Evolutionary conservation across 306 rosid species (phyloP).

Genomic region (Arachis stenosperma): DNA sequence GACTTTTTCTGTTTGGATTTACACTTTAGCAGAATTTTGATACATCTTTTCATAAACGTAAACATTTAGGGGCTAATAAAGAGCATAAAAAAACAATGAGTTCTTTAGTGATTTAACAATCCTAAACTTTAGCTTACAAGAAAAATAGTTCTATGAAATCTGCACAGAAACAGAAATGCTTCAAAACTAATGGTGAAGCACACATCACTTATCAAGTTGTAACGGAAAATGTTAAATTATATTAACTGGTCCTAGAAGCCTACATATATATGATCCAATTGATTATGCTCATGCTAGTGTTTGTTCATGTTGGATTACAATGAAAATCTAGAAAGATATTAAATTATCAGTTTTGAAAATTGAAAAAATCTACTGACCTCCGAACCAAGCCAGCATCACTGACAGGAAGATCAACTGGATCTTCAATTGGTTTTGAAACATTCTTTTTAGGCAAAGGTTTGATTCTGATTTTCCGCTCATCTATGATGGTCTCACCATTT

Average conservation of each 20-base stretch:
- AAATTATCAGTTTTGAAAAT: background rate
- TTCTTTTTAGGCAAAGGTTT: constrained; percentile 84
- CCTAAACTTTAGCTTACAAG: constrained; percentile 12
- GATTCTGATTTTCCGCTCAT: constrained; percentile 97
- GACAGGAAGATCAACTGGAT: constrained; percentile 69
- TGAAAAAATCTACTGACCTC: constrained; percentile 59
- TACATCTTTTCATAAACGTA: background rate
- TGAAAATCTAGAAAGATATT: background rate
- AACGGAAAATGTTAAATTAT: constrained; percentile 14
- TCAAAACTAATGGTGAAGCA: constrained; percentile 21
- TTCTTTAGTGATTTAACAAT: background rate
- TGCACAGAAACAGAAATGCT: background rate
- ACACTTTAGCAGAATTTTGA: background rate
- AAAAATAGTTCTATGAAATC: background rate
- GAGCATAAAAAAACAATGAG: background rate
- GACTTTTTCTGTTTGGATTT: background rate
- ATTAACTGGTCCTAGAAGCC: constrained; percentile 33
- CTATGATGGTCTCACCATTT: constrained; percentile 94
- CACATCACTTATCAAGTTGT: constrained; percentile 30
- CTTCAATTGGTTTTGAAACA: constrained; percentile 57
- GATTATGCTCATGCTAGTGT: constrained; percentile 12
- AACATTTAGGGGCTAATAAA: background rate
- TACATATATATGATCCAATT: background rate
- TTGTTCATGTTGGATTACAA: background rate
- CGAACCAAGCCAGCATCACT: constrained; percentile 77